These are phyloP conservation scores for Ustilago bromivora DNA, from an alignment of 1,284 basidiomycete genomes.

Conservation along the genomic window DNA sequence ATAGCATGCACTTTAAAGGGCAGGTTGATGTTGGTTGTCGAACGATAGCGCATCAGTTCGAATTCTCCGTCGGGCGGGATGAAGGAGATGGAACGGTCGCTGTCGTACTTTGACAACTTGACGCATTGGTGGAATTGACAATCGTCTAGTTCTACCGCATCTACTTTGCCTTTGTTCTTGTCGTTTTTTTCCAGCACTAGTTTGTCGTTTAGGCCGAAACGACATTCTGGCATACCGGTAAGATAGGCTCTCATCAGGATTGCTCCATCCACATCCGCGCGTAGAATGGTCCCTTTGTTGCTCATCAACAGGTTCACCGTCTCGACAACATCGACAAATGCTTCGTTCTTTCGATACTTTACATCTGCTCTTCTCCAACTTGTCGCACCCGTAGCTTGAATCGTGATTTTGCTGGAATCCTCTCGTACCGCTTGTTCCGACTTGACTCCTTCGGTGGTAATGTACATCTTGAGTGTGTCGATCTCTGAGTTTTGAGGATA, in stretches of 20 bases:
- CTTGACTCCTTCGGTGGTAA: slow-evolving; percentile 95
- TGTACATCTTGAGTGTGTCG: slow-evolving; percentile 96
- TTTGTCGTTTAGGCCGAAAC: slow-evolving; percentile 98
- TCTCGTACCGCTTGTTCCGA: slow-evolving; percentile 82
- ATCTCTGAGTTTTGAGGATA: slow-evolving; percentile 99
- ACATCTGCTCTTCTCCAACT: slow-evolving; percentile 94
- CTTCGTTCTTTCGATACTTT: slow-evolving; percentile 98
- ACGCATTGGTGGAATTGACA: slow-evolving; percentile 99
- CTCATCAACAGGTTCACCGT: slow-evolving; percentile 94
- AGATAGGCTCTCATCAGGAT: slow-evolving; percentile 98
- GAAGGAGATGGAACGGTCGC: slow-evolving; percentile 91
- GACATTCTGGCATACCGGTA: slow-evolving; percentile 94
- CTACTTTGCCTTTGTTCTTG: slow-evolving; percentile 51
- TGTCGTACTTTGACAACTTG: slow-evolving; percentile 91
- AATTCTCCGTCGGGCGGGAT: slow-evolving; percentile 99
- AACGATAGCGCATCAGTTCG: slow-evolving; percentile 96
- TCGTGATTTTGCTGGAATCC: slow-evolving; percentile 94
- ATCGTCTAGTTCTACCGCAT: slow-evolving; percentile 82
- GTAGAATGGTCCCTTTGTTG: slow-evolving; percentile 90
- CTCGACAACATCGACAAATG: slow-evolving; percentile 97
- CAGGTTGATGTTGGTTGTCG: slow-evolving; percentile 93
- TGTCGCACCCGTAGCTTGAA: slow-evolving; percentile 92
- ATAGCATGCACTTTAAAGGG: slow-evolving; percentile 91
- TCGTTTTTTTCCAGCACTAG: slow-evolving; percentile 88
- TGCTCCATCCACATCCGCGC: slow-evolving; percentile 98